These are phyloP conservation scores for Teunomyces stri DNA, from an alignment of 805 yeast species.

Conservation along the genomic window DNA sequence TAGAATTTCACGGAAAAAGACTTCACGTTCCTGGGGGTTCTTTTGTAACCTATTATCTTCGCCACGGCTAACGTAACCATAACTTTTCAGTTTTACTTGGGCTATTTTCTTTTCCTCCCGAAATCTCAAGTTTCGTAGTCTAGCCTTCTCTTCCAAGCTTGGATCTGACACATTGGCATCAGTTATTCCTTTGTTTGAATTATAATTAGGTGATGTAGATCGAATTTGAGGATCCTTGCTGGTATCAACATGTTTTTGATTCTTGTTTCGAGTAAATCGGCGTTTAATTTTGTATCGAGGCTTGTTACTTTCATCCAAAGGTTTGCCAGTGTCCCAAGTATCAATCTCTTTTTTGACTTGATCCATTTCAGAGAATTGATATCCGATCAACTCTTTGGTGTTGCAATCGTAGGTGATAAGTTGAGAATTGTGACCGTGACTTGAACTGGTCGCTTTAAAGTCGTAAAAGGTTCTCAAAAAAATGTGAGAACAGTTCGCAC, in stretches of 20 bases:
- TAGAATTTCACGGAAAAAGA: slow-evolving; percentile 39
- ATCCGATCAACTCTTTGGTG: too few species aligned
- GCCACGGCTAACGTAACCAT: slow-evolving; percentile 62
- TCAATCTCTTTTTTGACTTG: neutral
- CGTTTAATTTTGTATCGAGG: slow-evolving; percentile 2
- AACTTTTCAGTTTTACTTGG: slow-evolving; percentile 19
- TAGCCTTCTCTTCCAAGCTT: neutral
- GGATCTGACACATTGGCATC: neutral
- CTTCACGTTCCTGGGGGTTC: slow-evolving; percentile 40
- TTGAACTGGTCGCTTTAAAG: too few species aligned
- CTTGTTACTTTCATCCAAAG: too few species aligned
- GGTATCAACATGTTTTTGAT: neutral
- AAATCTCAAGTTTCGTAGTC: neutral
- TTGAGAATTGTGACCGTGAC: too few species aligned
- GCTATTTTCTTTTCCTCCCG: neutral
- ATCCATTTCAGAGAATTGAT: neutral
- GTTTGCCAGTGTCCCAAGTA: neutral
- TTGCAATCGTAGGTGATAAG: too few species aligned
- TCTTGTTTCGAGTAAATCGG: neutral
- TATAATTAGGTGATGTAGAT: neutral
- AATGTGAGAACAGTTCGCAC: too few species aligned
- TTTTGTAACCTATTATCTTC: slow-evolving; percentile 49
- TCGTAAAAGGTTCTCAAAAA: too few species aligned
- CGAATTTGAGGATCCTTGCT: too few species aligned
- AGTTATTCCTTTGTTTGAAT: neutral